Evolutionary conservation across 2,329 filamentous ascomycete genomes (phyloP), one percentile per base, ranked within the genome.

Genomic region (Scedosporium apiospermum): DNA sequence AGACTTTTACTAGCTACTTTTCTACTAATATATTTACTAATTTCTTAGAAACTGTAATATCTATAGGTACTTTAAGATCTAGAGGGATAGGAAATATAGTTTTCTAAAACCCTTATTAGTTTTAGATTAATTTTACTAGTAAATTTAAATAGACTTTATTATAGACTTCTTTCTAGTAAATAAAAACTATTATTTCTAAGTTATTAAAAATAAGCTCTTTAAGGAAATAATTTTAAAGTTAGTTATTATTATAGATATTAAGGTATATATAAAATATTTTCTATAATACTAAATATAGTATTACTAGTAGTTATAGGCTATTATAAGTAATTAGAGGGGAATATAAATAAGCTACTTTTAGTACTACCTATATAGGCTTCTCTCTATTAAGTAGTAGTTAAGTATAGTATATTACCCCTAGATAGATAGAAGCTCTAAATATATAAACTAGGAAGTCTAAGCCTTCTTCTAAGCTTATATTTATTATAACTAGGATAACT

Each of bases 11-110:
- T n/a, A n/a, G n/a, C n/a, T n/a, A n/a, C n/a, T n/a, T n/a, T n/a
- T 44, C 10, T 27, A 27, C 26, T 27, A 27, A 27, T 27, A 27
- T 27, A 27, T 27, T 5, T 27, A 27, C 26, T 27, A 27, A 3
- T 3, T 44, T 7, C 41, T n/a, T 44, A 14, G 12, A 7, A 55
- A 55, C n/a, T 44, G 7, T 44, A 44, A 44, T 44, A 44, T 14
- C 10, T 44, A 44, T 44, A 44, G 82, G 3, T 14, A 44, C 3
- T 3, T 14, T 3, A 44, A 14, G 10, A 44, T 44, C 41, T 44
- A 44, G 41, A 44, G 6, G 41, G 10, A 44, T 14, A 44, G 10
- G 7, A 44, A 44, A 27, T 44, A 44, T 14, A n/a, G 6, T 3
- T 7, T 44, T 7, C 41, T 44, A 14, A 44, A 44, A n/a, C n/a